These are phyloP conservation scores for Geotrichum ghanense DNA, from an alignment of 805 yeast species.

Conservation along the genomic window DNA sequence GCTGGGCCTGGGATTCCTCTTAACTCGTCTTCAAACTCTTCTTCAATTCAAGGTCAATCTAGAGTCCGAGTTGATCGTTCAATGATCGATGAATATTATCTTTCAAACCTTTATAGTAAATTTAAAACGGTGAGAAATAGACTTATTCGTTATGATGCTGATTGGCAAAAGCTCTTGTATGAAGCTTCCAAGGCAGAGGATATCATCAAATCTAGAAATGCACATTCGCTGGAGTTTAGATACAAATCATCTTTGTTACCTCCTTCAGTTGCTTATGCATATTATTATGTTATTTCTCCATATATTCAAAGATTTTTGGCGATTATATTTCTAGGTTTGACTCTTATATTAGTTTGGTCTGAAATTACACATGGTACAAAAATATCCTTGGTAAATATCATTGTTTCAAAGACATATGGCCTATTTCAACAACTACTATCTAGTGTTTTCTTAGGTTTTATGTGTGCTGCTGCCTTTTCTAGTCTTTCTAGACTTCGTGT, in stretches of 20 bases:
- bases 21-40: not conserved
- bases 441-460: slow-evolving; percentile 42
- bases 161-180: slow-evolving; percentile 39
- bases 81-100: slow-evolving; percentile 28
- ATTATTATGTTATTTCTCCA: slow-evolving; percentile 38
- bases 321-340: slow-evolving; percentile 30
- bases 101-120: slow-evolving; percentile 40
- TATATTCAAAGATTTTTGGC: slow-evolving; percentile 33
- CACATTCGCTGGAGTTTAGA: slow-evolving; percentile 21
- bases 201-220: slow-evolving; percentile 33
- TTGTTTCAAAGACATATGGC: slow-evolving; percentile 30
- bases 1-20: slow-evolving; percentile 11
- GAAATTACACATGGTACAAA: slow-evolving; percentile 63
- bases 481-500: slow-evolving; percentile 57
- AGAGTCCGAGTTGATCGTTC: slow-evolving; percentile 14
- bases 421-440: slow-evolving; percentile 32
- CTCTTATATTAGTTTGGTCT: slow-evolving; percentile 54
- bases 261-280: slow-evolving; percentile 33
- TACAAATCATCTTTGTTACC: slow-evolving; percentile 21
- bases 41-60: slow-evolving; percentile 8
- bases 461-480: slow-evolving; percentile 56
- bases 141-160: slow-evolving; percentile 43
- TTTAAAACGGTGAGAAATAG: slow-evolving; percentile 43
- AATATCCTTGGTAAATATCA: slow-evolving; percentile 46
- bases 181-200: slow-evolving; percentile 48